These are phyloP conservation scores for Penicillium bovifimosum DNA, from an alignment of 495 filamentous ascomycete species.

Conservation along the genomic window DNA sequence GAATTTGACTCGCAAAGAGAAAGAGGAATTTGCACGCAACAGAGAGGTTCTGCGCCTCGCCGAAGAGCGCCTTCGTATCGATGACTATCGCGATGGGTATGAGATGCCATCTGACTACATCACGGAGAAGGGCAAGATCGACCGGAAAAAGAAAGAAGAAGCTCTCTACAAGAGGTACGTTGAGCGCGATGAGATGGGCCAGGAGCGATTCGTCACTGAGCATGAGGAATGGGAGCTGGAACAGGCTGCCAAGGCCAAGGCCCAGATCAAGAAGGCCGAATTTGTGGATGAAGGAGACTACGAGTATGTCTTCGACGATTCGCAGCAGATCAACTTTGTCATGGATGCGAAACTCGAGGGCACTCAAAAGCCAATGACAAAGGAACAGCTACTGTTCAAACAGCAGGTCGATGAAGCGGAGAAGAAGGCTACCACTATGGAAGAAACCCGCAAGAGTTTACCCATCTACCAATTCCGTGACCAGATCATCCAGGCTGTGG, in stretches of 20 bases:
- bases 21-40: slow-evolving; percentile 86
- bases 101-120: slow-evolving; percentile 93
- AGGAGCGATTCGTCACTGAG: slow-evolving; percentile 88
- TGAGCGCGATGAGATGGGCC: slow-evolving; percentile 78
- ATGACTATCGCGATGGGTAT: slow-evolving; percentile 91
- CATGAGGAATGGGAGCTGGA: slow-evolving; percentile 95
- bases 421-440: slow-evolving; percentile 75
- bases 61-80: slow-evolving; percentile 80
- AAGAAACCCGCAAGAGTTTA: slow-evolving; percentile 84
- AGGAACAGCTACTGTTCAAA: slow-evolving; percentile 72
- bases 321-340: slow-evolving; percentile 81
- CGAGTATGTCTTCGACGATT: slow-evolving; percentile 90
- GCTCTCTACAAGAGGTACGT: slow-evolving; percentile 88
- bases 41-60: slow-evolving; percentile 80
- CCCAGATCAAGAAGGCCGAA: slow-evolving; percentile 72
- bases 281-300: slow-evolving; percentile 83
- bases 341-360: slow-evolving; percentile 67
- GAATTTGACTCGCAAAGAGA: slow-evolving; percentile 69
- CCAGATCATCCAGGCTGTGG: slow-evolving; percentile 67
- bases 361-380: slow-evolving; percentile 59
- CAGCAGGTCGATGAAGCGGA: slow-evolving; percentile 82
- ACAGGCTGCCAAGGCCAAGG: slow-evolving; percentile 82
- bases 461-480: slow-evolving; percentile 85
- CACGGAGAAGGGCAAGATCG: slow-evolving; percentile 85
- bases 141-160: slow-evolving; percentile 83